Evolutionary conservation across 129 eudicot species (phyloP), one percentile per base, ranked within the genome.

Genomic region (Chrysanthemum lavandulifolium): DNA sequence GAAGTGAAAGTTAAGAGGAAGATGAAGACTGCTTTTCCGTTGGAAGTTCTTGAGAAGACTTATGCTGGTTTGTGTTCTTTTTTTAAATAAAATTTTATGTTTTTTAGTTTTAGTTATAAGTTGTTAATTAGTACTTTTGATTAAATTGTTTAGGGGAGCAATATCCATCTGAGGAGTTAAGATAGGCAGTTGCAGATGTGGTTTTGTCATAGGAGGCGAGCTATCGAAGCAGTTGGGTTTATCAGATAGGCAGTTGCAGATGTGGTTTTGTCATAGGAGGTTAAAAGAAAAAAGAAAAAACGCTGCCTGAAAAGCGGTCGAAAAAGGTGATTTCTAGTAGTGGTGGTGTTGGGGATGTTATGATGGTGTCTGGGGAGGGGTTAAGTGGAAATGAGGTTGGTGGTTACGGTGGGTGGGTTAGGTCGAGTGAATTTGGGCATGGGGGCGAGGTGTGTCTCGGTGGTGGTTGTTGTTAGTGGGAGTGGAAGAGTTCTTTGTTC

Each of bases 181-280:
- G 98, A 93, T 85, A 82, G 98, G 66, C 96, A 93, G 62, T 79
- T 93, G 74, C 96, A 93, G 82, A 93, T 93, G 98, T 93, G 98
- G 98, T 93, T 93, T 79, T 93, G 98, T 70, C 96, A 93, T 45
- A 66, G 96, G 86, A 71, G 96, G 95, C 11, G 92, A 89, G 67
- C 78, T 93, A 33, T 87, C 96, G 0, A 84, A 51, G 10, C 82
- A 89, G 65, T 75, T 89, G 79, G 95, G 92, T 16, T 88, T 93
- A 31, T 72, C 98, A 70, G 96, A 93, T 85, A 82, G 98, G 66
- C 96, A 93, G 62, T 79, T 93, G 74, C 96, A 93, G 82, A 93
- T 93, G 98, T 93, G 98, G 98, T 93, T 93, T 79, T 93, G 98
- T 70, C 96, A 93, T 45, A 66, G 96, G 86, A 85, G 98, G 81